A percentile compares a stretch with the other conserved stretches of the same genome.
These are phyloP conservation scores for Vitis amurensis DNA, from an alignment of 164 flowering plant genomes.

Conservation along the genomic window DNA sequence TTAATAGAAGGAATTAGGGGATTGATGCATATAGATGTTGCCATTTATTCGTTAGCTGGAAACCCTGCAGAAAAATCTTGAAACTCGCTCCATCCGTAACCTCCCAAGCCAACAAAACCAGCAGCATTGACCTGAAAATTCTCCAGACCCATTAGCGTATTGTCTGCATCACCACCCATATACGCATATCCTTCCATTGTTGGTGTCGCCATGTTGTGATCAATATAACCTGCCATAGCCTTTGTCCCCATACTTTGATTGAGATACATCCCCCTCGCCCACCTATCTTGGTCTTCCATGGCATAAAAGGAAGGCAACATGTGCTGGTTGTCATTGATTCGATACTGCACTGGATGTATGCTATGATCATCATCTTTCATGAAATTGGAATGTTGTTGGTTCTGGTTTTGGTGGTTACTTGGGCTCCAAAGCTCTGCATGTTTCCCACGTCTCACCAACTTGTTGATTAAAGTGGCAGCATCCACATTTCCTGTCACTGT, in stretches of 20 bases:
- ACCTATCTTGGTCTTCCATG: conserved; percentile 6
- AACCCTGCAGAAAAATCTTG: neutral
- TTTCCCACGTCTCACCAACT: conserved; percentile 37
- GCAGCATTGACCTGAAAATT: conserved; percentile 4
- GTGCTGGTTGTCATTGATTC: neutral
- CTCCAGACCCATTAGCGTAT: neutral
- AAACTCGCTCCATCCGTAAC: neutral
- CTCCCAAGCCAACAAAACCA: conserved; percentile 1
- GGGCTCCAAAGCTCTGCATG: conserved; percentile 38
- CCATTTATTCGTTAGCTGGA: neutral
- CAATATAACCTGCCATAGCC: neutral
- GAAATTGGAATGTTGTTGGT: neutral
- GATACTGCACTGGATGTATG: neutral
- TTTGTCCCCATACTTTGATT: conserved; percentile 4
- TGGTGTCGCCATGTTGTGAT: conserved; percentile 4
- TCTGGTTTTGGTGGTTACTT: neutral
- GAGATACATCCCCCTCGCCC: conserved; percentile 1
- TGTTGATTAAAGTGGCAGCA: conserved; percentile 25
- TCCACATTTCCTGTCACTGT: conserved; percentile 36
- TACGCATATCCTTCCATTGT: neutral
- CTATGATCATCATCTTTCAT: neutral
- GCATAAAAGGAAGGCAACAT: neutral
- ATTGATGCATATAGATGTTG: neutral
- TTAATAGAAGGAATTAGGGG: neutral
- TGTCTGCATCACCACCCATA: neutral